Evolutionary conservation across 2,329 filamentous ascomycete genomes (phyloP), one percentile per base, ranked within the genome.

Genomic region (Penicillium sp.): DNA sequence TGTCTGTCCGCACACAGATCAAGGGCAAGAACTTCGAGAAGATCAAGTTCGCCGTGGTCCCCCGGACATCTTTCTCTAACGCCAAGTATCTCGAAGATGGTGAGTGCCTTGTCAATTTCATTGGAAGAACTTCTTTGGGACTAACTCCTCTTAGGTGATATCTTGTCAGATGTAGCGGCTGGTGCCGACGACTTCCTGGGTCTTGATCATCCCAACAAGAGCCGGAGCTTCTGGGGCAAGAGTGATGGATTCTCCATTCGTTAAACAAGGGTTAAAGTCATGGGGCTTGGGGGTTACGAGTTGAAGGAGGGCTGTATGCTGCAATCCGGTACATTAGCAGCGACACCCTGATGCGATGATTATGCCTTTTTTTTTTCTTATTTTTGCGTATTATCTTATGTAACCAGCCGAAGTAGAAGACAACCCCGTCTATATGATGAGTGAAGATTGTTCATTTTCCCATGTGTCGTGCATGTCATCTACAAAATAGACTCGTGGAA

Each of bases 11-110:
- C 52, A 95, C 88, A 0, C 90, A 90, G 24, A 84, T 98, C 72
- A 96, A 96, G 71, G 94, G 93, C 69, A 98, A 98, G 76, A 88
- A 88, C 57, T 90, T 98, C 59, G 91, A 98, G 70, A 97, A 97
- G 77, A 93, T 98, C 70, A 96, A 94, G 70, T 96, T 98, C 74
- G 87, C 89, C 6, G 71, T 95, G 29, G 79, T 96, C 45, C 76
- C 83, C 67, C 77, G 86, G 66, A 60, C 72, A 59, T 77, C 81
- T 45, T 94, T 87, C 69, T 82, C 85, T 34, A 88, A 85, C 64
- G 85, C 89, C 24, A 79, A 82, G 52, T 94, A 94, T 72, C 75
- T 98, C 41, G 82, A 85, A 58, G 93, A 97, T 72, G 89, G 91
- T 95, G 74, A 76, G 83, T 68, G 13, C 24, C 19, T 17, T 22